Base-by-base conservation (phyloP, 805 yeast genomes). In the Groenewaldozyma salmanticensis region DNA sequence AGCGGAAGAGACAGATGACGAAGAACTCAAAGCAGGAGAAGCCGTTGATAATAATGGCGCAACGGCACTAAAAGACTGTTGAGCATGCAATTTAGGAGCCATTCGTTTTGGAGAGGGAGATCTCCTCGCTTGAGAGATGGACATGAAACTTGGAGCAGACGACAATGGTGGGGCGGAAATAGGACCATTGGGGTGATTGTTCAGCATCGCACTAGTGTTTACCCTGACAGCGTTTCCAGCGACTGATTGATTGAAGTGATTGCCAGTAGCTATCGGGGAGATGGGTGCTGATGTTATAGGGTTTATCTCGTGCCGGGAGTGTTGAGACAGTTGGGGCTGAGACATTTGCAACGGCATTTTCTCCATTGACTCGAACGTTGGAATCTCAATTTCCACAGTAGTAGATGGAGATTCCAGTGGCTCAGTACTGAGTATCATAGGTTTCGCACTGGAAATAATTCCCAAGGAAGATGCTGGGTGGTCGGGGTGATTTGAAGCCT, bases 321-420 rank as follows among this genome's bases (percentile, higher is more conserved):
- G n/a, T n/a, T 20, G 36, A 19, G 9, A 17, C 37, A 31, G 13
- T 39, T 15, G 39, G 27, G 16, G 42, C 33, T 36, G 45, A 19
- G 16, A 16, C 39, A 27, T 19, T 36, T 15, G 44, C 19, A 20
- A 29, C 38, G 38, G 43, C 35, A 2, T 45, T 41, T 18, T 41
- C 33, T 6, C 32, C 36, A 43, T 45, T 35, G 50, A 40, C 33
- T 54, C 59, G 37, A 53, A 46, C 11, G 55, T 48, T 6, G 58
- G 59, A 17, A 55, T 52, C 36, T 54, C 59, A 29, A 54, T 53
- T 39, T 43, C 53, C 19, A 49, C 53, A 11, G 55, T 48, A 15
- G 54, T 48, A 6, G 54, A 35, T 19, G 44, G 45, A 39, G 38
- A 20, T 3, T 16, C 20, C 18, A 31, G 18, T 6, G 34, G 34